phyloP scores from a whole-genome alignment of 2,329 filamentous ascomycete species.

The Pseudovirgaria hyperparasitica region DNA sequence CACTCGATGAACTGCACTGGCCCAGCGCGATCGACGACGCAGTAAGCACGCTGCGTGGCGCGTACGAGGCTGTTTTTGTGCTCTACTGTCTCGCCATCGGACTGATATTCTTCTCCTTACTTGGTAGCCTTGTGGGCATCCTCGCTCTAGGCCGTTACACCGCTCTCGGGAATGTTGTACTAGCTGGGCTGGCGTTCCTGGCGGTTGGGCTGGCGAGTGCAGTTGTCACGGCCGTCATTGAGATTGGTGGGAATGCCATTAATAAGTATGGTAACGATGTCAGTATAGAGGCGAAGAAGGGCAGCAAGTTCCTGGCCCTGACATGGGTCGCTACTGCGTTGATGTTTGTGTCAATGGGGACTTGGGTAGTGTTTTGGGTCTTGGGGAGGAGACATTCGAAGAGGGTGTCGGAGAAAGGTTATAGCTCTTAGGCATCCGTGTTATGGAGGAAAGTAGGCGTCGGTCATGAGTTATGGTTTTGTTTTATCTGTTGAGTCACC shows the following conservation, averaged over 20 bases:
- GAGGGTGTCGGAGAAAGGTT: too few species aligned
- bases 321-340: constrained; percentile 45
- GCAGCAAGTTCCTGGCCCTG: constrained; percentile 42
- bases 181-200: constrained; percentile 40
- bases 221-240: constrained; percentile 51
- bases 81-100: constrained; percentile 47
- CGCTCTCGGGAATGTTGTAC: constrained; percentile 36
- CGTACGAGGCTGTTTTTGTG: constrained; percentile 41
- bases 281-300: constrained; percentile 36
- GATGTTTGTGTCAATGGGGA: constrained; percentile 27
- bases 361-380: constrained; percentile 17
- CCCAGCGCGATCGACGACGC: constrained; percentile 42
- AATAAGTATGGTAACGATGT: constrained; percentile 40
- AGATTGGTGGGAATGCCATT: constrained; percentile 39
- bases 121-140: constrained; percentile 33
- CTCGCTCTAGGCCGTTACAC: constrained; percentile 32
- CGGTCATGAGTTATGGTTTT: too few species aligned
- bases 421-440: too few species aligned
- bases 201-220: constrained; percentile 61
- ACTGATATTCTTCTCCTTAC: constrained; percentile 37
- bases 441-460: too few species aligned
- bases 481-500: too few species aligned
- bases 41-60: constrained; percentile 36
- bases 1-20: constrained; percentile 42
- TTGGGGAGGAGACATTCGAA: too few species aligned